phyloP scores from a whole-genome alignment of 805 yeast species.

The Kurtzmaniella cleridarum region DNA sequence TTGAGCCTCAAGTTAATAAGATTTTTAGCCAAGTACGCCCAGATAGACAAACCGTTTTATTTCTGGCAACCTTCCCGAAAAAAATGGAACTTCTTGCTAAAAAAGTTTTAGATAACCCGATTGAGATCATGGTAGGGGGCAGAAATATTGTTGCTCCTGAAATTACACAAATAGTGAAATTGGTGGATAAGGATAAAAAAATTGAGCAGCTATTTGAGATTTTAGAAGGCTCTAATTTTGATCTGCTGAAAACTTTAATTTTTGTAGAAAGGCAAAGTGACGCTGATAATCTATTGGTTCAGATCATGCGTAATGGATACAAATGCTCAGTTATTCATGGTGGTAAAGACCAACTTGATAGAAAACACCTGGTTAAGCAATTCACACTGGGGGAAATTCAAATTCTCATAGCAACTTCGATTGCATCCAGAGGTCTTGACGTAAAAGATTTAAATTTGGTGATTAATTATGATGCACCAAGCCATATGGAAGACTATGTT shows the following conservation, averaged over 20 bases:
- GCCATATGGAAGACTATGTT: slow-evolving; percentile 89
- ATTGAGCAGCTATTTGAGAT: slow-evolving; percentile 47
- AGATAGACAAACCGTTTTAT: slow-evolving; percentile 82
- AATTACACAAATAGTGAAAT: slow-evolving; percentile 64
- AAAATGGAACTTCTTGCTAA: slow-evolving; percentile 74
- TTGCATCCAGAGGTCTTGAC: slow-evolving; percentile 92
- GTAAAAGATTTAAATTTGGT: slow-evolving; percentile 83
- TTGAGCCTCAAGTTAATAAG: slow-evolving; percentile 90
- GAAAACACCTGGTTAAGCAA: slow-evolving; percentile 67
- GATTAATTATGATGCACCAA: slow-evolving; percentile 68
- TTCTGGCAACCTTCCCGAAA: slow-evolving; percentile 90
- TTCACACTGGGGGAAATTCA: slow-evolving; percentile 55
- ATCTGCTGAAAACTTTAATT: slow-evolving; percentile 55
- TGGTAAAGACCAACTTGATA: slow-evolving; percentile 81
- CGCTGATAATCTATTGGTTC: slow-evolving; percentile 67
- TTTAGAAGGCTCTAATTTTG: slow-evolving; percentile 38
- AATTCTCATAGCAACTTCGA: slow-evolving; percentile 83
- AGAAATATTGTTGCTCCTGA: slow-evolving; percentile 77
- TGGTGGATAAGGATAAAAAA: slow-evolving; percentile 44
- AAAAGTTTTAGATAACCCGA: slow-evolving; percentile 55
- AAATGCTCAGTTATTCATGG: slow-evolving; percentile 78
- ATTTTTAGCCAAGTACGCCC: slow-evolving; percentile 74
- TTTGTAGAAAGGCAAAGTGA: slow-evolving; percentile 86
- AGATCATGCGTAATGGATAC: slow-evolving; percentile 48
- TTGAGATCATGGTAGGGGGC: slow-evolving; percentile 76